Evolutionary conservation across 805 yeast species (phyloP), one percentile per base, ranked within the genome.

Genomic region (Myxozyma neglecta): DNA sequence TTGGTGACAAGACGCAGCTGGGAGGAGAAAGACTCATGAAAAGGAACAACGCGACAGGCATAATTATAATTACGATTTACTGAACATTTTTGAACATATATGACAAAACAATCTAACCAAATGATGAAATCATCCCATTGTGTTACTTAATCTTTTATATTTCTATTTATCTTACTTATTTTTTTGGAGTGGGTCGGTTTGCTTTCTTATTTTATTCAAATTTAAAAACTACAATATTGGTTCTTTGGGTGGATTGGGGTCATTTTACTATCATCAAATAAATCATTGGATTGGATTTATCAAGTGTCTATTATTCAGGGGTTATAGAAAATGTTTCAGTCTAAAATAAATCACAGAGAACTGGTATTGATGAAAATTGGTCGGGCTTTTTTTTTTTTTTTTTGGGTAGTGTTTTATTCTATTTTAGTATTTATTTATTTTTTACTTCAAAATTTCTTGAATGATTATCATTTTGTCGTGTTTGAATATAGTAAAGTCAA

Each of bases 401-500:
- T 39, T 39, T 39, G 14, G 11, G 18, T 45, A 13, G 14, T 32
- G 18, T 32, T 47, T 14, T 4, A 29, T 47, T 47, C 35, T 34
- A 20, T 34, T 47, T 9, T 47, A 14, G 18, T 34, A 34, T 29
- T 3, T 13, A 32, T 29, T 13, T 47, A 13, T 32, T 14, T 14
- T 10, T 47, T 24, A 24, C 29, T 24, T 24, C 5, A 24, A 24
- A 72, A 37, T 70, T 72, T 1, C 61, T 65, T 61, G 57, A 10
- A 29, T 53, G 32, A 74, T 67, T 66, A 40, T 18, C 75, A 59
- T 56, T 73, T 61, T 24, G 68, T 54, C 59, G 81, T 82, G 1
- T 84, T 83, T 57, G 61, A 73, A 3, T 74, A 80, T 7, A 83
- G 29, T 24, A 24, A 24, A 24, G 29, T 24, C 29, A 24, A 24